These are phyloP conservation scores for Pseudohalonectria lignicola DNA, from an alignment of 2,329 filamentous ascomycete species.

Conservation along the genomic window DNA sequence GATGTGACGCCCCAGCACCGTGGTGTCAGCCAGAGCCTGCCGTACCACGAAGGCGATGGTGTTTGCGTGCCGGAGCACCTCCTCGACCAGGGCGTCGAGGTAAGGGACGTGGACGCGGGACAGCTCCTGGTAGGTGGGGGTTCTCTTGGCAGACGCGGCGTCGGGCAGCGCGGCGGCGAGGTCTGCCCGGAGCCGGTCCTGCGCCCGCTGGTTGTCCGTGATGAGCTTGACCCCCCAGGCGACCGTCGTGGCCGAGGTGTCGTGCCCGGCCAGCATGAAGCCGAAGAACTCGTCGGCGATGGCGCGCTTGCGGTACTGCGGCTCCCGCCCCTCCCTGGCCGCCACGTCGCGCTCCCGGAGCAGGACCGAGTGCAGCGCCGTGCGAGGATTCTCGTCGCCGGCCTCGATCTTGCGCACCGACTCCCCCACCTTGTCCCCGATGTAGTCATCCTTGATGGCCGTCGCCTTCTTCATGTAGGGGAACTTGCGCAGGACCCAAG, in stretches of 20 bases:
- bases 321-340: conserved; percentile 13
- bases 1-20: conserved; percentile 14
- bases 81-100: conserved; percentile 19
- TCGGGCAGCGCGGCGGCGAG: background rate
- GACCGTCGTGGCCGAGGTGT: conserved; percentile 18
- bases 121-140: background rate
- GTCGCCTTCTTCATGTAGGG: conserved; percentile 17
- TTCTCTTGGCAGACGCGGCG: background rate
- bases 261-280: conserved; percentile 19
- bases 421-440: conserved; percentile 13
- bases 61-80: conserved; percentile 16
- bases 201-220: background rate
- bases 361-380: conserved; percentile 20
- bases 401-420: conserved; percentile 9
- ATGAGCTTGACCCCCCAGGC: conserved; percentile 11
- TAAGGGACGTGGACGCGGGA: conserved; percentile 10
- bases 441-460: conserved; percentile 17
- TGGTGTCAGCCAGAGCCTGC: conserved; percentile 13
- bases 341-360: conserved; percentile 18
- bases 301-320: conserved; percentile 11
- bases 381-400: conserved; percentile 11
- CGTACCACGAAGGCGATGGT: conserved; percentile 13
- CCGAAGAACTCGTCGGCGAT: conserved; percentile 18
- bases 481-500: conserved; percentile 15
- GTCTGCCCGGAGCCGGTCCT: background rate